phyloP scores from a whole-genome alignment of 1,139 yeast species.

The Waltiozyma sp. region DNA sequence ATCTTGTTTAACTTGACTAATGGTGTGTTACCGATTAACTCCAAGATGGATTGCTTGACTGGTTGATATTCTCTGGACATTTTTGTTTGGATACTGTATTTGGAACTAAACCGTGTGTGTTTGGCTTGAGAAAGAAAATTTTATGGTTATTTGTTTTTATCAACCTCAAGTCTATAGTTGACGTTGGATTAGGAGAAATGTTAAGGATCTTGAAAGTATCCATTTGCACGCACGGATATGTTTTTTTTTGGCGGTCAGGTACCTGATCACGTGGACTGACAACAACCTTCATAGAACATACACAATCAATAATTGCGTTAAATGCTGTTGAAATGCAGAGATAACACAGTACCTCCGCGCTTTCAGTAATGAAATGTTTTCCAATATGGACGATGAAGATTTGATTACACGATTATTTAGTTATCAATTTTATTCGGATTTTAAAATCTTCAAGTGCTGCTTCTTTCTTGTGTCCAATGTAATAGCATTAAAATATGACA shows the following conservation, averaged over 20 bases:
- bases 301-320: not conserved
- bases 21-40: conserved; percentile 79
- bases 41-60: conserved; percentile 32
- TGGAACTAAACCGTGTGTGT: too few relatives aligned
- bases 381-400: too few relatives aligned
- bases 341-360: too few relatives aligned
- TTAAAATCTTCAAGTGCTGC: too few relatives aligned
- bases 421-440: too few relatives aligned
- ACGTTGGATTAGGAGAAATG: not conserved
- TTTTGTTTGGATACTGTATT: too few relatives aligned
- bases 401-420: too few relatives aligned
- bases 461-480: too few relatives aligned
- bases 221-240: conserved; percentile 1
- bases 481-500: too few relatives aligned
- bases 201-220: not conserved
- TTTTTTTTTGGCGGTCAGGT: not conserved
- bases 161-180: not conserved
- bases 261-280: not conserved
- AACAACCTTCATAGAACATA: not conserved
- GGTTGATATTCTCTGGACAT: conserved; percentile 12
- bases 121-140: not conserved
- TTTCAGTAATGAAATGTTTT: too few relatives aligned
- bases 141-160: not conserved
- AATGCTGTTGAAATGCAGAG: too few relatives aligned
- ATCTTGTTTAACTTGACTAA: conserved; percentile 62